Percentiles rank a stretch among this genome's conserved stretches.
Conservation (phyloP, 2,329 filamentous ascomycete species). For the Keithomyces neogunnii region DNA sequence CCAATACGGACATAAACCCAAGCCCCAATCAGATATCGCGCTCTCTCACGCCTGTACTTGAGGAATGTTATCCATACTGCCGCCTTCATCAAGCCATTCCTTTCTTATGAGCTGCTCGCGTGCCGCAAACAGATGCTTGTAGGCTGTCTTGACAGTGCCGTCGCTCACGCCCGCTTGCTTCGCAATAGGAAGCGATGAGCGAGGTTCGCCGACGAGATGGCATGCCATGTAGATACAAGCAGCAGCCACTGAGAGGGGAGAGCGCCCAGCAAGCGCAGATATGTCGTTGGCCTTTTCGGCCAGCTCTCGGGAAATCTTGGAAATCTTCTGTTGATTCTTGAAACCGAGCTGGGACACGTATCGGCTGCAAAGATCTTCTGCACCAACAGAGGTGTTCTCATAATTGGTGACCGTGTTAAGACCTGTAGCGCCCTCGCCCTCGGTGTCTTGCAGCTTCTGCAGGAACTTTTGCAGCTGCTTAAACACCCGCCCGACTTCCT, state of each 20-base stretch:
- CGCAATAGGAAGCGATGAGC: slow-evolving; percentile 80
- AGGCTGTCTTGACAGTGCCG: slow-evolving; percentile 91
- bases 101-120: slow-evolving; percentile 66
- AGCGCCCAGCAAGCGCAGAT: slow-evolving; percentile 81
- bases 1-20: too few relatives aligned
- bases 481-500: slow-evolving; percentile 94
- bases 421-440: slow-evolving; percentile 35
- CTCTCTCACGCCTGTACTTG: slow-evolving; percentile 23
- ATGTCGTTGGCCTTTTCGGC: slow-evolving; percentile 70
- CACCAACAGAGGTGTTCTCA: slow-evolving; percentile 69
- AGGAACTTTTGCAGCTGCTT: slow-evolving; percentile 88
- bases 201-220: slow-evolving; percentile 71
- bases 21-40: too few relatives aligned
- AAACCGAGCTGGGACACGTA: slow-evolving; percentile 78
- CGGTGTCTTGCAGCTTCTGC: slow-evolving; percentile 58
- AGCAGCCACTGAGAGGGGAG: slow-evolving; percentile 85
- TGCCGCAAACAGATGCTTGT: slow-evolving; percentile 75
- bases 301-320: slow-evolving; percentile 71
- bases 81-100: slow-evolving; percentile 66
- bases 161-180: slow-evolving; percentile 83
- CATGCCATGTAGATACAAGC: slow-evolving; percentile 97
- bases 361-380: slow-evolving; percentile 77
- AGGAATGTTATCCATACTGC: slow-evolving; percentile 64
- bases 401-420: slow-evolving; percentile 58
- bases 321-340: slow-evolving; percentile 63